Evolutionary conservation across 2,329 filamentous ascomycete genomes (phyloP), one percentile per base, ranked within the genome.

Genomic region (Pestalotiopsis sp.): DNA sequence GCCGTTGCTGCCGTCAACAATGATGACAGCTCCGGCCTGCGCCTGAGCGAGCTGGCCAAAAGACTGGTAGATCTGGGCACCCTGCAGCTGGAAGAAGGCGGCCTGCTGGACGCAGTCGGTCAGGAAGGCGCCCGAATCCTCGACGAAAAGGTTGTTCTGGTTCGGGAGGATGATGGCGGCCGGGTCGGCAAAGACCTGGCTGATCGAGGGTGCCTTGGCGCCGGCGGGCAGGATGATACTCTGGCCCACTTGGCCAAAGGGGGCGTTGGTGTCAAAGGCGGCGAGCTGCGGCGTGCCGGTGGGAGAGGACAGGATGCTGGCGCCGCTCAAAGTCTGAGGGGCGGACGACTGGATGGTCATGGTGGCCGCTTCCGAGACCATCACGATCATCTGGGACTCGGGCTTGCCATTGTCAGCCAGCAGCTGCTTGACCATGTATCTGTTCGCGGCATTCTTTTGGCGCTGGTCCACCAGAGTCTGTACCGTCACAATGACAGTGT

Each of bases 401-500:
- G 78, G 72, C 60, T 76, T 71, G 62, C 78, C 77, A 61, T 82
- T 82, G 73, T 82, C 78, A 36, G 76, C 79, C 31, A 80, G 73
- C 3, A 79, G 77, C 75, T 81, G 77, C 74, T 82, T 82, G 69
- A 82, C 75, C 69, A 82, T 75, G 72, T 82, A 82, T 36, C 80
- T 75, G 36, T 77, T 80, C 72, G 78, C 67, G 25, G 41, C 49
- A 20, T 72, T 68, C 2, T 61, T 70, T n/a, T 66, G 68, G 66
- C 80, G 78, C 23, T 76, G 73, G 68, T 82, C 80, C 17, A 82
- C 71, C 3, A 82, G 69, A 5, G 77, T 76, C 3, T 80, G 79
- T 14, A 82, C 80, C 3, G 74, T 76, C 11, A 82, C 78, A 41
- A 82, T 80, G 41, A 82, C 76, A 9, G 75, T 77, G 72, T 82